These are phyloP conservation scores for Eutrema heterophyllum DNA, from an alignment of 345 rosid species.

Conservation along the genomic window DNA sequence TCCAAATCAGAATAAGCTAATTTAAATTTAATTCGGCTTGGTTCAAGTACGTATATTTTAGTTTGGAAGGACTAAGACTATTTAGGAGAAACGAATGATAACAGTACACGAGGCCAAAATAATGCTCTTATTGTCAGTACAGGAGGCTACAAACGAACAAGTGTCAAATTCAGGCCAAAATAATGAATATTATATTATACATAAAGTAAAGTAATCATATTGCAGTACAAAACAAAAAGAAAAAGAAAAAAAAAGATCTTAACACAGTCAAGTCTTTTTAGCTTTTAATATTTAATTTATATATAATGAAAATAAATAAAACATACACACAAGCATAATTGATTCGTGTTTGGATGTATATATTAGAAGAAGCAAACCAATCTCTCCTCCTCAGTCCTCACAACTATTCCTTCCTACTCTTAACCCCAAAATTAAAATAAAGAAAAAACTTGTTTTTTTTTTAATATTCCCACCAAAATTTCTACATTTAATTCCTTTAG, in stretches of 20 bases:
- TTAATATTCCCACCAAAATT: not conserved
- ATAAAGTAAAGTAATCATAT: slow-evolving; percentile 14
- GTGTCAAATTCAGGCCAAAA: no score
- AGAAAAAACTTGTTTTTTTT: not conserved
- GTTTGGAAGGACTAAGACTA: no score
- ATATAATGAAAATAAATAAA: not conserved
- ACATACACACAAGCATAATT: slow-evolving; percentile 14
- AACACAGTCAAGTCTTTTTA: slow-evolving; percentile 19
- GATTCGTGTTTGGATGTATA: slow-evolving; percentile 24
- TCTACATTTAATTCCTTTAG: not conserved
- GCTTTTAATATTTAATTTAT: slow-evolving; percentile 4
- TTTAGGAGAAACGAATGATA: no score
- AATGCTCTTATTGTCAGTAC: no score
- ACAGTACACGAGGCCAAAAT: no score
- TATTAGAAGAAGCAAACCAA: slow-evolving; percentile 20
- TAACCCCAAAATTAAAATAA: slow-evolving; percentile 7
- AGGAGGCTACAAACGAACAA: no score
- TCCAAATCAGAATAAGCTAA: no score
- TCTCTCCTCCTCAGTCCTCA: slow-evolving; percentile 10
- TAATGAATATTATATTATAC: no score
- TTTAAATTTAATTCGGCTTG: no score
- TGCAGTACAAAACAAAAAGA: slow-evolving; percentile 1
- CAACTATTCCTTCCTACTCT: slow-evolving; percentile 16
- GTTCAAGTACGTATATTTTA: no score
- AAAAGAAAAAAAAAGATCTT: not conserved